A percentile compares a stretch with the other conserved stretches of the same genome.
Conservation (phyloP, 176 grass and related monocot species). For the Dactylis glomerata region DNA sequence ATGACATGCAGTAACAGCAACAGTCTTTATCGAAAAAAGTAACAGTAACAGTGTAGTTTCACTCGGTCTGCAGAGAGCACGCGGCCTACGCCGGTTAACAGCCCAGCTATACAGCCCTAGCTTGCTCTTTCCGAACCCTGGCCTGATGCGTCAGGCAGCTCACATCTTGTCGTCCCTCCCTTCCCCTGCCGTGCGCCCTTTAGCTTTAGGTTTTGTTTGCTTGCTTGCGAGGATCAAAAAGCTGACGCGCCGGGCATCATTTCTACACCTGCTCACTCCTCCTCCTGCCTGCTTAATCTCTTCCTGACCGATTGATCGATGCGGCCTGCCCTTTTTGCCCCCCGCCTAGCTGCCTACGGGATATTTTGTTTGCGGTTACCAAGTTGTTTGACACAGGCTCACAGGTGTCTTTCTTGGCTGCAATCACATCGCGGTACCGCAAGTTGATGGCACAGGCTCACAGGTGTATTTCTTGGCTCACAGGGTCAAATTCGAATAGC, state of each 20-base stretch:
- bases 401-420: too few relatives aligned
- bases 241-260: conserved; percentile 42
- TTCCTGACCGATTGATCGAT: not conserved
- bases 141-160: not conserved
- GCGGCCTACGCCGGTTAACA: not conserved
- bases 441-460: too few relatives aligned
- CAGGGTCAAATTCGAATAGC: too few relatives aligned
- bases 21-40: too few relatives aligned
- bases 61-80: not conserved
- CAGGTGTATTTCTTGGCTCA: too few relatives aligned
- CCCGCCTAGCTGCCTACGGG: not conserved
- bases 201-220: conserved; percentile 55
- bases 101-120: not conserved
- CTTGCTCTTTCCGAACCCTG: not conserved
- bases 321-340: not conserved
- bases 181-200: not conserved
- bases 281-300: not conserved
- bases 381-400: too few relatives aligned
- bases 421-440: too few relatives aligned
- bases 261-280: conserved; percentile 18
- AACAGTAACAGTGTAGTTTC: not conserved
- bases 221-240: conserved; percentile 38
- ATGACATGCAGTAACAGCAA: too few relatives aligned
- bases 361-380: too few relatives aligned
- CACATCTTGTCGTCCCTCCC: conserved; percentile 26